phyloP scores from a whole-genome alignment of 2,329 filamentous ascomycete genomes.

The Aspergillus sp. region DNA sequence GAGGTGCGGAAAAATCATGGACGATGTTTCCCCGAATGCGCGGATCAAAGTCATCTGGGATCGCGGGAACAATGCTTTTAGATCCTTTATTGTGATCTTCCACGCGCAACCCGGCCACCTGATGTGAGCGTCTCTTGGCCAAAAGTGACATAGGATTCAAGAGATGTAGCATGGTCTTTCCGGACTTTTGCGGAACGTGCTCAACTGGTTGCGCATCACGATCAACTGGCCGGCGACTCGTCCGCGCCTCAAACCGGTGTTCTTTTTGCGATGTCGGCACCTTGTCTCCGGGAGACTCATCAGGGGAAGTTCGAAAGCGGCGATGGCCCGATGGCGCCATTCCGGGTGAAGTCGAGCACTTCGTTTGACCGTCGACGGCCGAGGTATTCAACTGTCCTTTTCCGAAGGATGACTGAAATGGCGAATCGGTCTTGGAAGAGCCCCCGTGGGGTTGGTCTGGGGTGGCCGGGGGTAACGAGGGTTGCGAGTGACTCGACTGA shows the following conservation, averaged over 20 bases:
- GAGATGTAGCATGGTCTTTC: constrained; percentile 55
- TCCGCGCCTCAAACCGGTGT: constrained; percentile 23
- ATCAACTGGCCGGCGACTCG: constrained; percentile 25
- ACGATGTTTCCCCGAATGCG: constrained; percentile 63
- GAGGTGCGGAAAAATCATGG: constrained; percentile 65
- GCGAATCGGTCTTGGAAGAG: constrained; percentile 33
- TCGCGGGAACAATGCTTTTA: constrained; percentile 49
- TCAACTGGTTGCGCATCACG: constrained; percentile 32
- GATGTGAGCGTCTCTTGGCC: constrained; percentile 57
- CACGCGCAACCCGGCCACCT: constrained; percentile 47
- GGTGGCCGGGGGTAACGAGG: constrained; percentile 20
- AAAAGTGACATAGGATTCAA: constrained; percentile 63
- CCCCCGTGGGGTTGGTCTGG: constrained; percentile 29
- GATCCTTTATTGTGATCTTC: constrained; percentile 54
- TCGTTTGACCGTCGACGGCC: constrained; percentile 25
- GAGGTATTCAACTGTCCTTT: constrained; percentile 28
- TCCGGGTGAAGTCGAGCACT: constrained; percentile 28
- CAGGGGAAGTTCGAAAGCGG: constrained; percentile 30
- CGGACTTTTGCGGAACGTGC: constrained; percentile 32
- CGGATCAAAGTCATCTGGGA: constrained; percentile 63
- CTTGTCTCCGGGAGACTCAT: constrained; percentile 27
- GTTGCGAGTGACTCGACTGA: constrained; percentile 29
- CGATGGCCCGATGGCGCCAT: constrained; percentile 25
- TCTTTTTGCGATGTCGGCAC: constrained; percentile 24
- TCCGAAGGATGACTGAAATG: constrained; percentile 37